Conservation (phyloP, 129 eudicot species). For the Chrysanthemum seticuspe region DNA sequence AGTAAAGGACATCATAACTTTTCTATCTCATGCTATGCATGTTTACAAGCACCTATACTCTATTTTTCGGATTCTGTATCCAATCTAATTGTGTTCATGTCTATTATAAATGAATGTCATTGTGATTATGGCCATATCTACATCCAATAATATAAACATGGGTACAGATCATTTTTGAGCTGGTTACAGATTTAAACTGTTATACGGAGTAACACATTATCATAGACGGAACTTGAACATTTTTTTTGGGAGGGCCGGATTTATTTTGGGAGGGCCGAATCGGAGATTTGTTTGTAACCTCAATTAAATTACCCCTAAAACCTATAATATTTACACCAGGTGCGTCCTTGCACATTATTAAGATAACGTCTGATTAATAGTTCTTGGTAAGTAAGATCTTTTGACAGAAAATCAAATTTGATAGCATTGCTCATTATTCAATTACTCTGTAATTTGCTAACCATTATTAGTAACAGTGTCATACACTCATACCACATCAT, state of each 20-base stretch:
- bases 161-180: not conserved
- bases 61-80: not conserved
- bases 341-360: too few relatives aligned
- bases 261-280: too few relatives aligned
- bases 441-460: not conserved
- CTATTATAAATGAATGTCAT: not conserved
- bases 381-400: not conserved
- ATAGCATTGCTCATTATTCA: slow-evolving; percentile 1
- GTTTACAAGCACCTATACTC: not conserved
- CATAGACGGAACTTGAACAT: too few relatives aligned
- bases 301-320: too few relatives aligned
- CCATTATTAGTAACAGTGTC: not conserved
- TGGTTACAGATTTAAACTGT: not conserved
- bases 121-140: not conserved
- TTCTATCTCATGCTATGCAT: not conserved
- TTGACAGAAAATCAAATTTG: not conserved
- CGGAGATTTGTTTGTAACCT: too few relatives aligned
- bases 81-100: too few relatives aligned
- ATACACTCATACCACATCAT: not conserved
- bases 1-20: slow-evolving; percentile 9
- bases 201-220: too few relatives aligned
- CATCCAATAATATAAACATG: not conserved
- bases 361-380: not conserved
- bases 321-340: too few relatives aligned
- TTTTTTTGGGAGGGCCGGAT: too few relatives aligned